phyloP scores from a whole-genome alignment of 2,329 filamentous ascomycete species.

The Talaromyces sp. region DNA sequence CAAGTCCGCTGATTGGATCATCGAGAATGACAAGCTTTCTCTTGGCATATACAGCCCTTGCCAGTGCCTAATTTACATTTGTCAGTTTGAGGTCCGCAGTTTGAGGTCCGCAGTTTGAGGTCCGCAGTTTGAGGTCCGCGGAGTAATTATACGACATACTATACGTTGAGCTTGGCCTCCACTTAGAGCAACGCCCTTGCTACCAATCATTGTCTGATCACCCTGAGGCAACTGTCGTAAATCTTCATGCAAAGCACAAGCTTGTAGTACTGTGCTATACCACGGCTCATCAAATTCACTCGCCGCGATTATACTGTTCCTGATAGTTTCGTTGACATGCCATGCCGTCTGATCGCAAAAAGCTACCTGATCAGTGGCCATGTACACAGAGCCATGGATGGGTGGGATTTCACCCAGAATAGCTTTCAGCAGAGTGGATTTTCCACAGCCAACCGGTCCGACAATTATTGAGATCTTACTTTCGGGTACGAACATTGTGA shows the following conservation, averaged over 20 bases:
- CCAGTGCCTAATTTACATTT: conserved; percentile 23
- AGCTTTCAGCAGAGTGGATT: conserved; percentile 50
- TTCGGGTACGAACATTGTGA: conserved; percentile 41
- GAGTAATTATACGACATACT: conserved; percentile 26
- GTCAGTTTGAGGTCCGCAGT: too few relatives aligned
- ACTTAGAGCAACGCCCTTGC: conserved; percentile 51
- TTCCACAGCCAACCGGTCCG: conserved; percentile 53
- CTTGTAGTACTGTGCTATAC: conserved; percentile 28
- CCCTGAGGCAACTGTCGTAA: conserved; percentile 40
- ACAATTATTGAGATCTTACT: conserved; percentile 49
- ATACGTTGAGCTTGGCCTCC: conserved; percentile 54
- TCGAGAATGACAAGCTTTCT: conserved; percentile 18
- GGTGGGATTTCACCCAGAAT: conserved; percentile 45
- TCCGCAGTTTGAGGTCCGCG: too few relatives aligned
- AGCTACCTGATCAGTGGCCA: conserved; percentile 33
- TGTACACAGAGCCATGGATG: conserved; percentile 32
- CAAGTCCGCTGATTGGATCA: conserved; percentile 21
- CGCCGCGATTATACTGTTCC: conserved; percentile 30
- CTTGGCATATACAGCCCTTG: conserved; percentile 50
- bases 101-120: too few relatives aligned
- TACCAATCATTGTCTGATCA: conserved; percentile 49
- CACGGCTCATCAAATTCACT: conserved; percentile 29
- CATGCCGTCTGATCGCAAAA: conserved; percentile 40
- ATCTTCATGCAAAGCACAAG: conserved; percentile 38
- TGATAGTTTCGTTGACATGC: conserved; percentile 32